Evolutionary conservation across 2,329 filamentous ascomycete genomes (phyloP), one percentile per base, ranked within the genome.

Genomic region (Colletotrichum noveboracense): DNA sequence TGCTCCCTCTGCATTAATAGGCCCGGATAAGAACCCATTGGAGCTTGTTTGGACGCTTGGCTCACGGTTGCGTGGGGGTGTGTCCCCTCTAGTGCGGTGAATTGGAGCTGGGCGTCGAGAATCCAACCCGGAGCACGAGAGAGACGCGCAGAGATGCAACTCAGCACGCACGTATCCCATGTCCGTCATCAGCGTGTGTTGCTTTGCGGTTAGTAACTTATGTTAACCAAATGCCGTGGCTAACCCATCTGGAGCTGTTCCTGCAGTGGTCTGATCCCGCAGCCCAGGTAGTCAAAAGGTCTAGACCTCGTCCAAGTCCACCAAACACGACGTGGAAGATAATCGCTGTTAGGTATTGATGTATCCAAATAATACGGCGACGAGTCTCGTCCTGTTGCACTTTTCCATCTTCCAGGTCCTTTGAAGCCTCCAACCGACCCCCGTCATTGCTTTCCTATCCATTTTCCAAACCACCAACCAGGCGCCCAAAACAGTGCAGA

Each of bases 281-380:
- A 12, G 10, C 43, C 43, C 12, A n/a, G 10, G 36, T 18, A 48
- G 60, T 9, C 13, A 21, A 13, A 62, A 32, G 58, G 32, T 32
- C 58, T 62, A 32, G 58, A 32, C 58, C 18, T 32, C 58, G 30
- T 62, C 58, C 21, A 7, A 30, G 58, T 8, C 61, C 61, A 28
- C 62, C 30, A 34, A 14, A 13, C 38, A n/a, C 16, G 18, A 62
- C 5, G 30, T 68, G 56, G 30, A 74, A 71, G 48, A 76, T 75
- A 76, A 76, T 76, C 32, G 64, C 48, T 76, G 66, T 75, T 76
- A 76, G 71, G 74, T 76, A 75, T 76, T 76, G 74, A 75, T 76
- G 66, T 76, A 76, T 55, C 62, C 74, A 71, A 71, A 66, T 70
- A 38, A 75, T 76, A 71, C 66, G 71, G 61, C 62, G 32, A 76